Base-by-base conservation (phyloP, 306 rosid genomes). In the Albizia julibrissin region DNA sequence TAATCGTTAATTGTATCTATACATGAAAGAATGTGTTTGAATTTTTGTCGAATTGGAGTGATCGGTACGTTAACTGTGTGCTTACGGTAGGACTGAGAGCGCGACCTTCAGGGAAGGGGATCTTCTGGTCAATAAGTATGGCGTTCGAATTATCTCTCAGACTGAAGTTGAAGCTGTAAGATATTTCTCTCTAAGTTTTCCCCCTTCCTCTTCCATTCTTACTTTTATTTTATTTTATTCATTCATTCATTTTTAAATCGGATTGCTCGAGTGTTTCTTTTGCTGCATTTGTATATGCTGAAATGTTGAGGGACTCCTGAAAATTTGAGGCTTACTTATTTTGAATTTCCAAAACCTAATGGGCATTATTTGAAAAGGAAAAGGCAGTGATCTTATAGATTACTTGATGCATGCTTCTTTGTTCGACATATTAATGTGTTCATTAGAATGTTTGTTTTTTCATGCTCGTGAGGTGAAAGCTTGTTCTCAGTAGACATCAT, bases 71-170 rank as follows among this genome's bases (percentile, higher is more conserved):
- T 61, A 12, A 61, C 8, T 77, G 2, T 85, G 83, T 34, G 50
- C 65, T 37, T 83, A 11, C 69, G 87, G 74, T 75, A 96, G 99
- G 88, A 96, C 99, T 52, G 88, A 92, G 84, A 92, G 99, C 70
- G 98, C 97, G 16, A 96, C 99, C 31, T 96, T 96, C 90, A 90
- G 68, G 89, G 97, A 92, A 71, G 99, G 97, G 72, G 97, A 96
- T 92, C 97, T 96, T 76, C 97, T 96, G 40, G 99, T 96, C 26
- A 93, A 96, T 72, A 90, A 87, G 62, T 94, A 93, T 79, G 99
- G 99, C 31, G 97, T 96, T 86, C 93, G 99, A 83, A 80, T 96
- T 86, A 92, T 96, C 21, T 73, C 99, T 81, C 85, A 89, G 67
- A 82, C 82, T 81, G 97, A 90, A 89, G 91, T 91, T 31, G 97